Evolutionary conservation across 2,329 filamentous ascomycete genomes (phyloP), one percentile per base, ranked within the genome.

Genomic region (Alternaria gaisen): DNA sequence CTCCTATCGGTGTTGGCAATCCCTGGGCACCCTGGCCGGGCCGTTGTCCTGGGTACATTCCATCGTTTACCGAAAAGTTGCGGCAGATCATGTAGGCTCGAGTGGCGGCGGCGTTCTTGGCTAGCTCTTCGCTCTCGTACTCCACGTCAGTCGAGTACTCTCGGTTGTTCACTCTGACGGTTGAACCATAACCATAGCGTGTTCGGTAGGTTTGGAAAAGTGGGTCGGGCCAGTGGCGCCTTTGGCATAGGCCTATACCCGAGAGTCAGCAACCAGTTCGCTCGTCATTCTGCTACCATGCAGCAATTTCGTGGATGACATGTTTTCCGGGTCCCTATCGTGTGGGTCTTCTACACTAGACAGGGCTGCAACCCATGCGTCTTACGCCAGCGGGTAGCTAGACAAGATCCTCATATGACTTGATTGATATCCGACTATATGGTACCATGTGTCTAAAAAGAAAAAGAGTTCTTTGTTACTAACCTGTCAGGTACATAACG

Each of bases 21-120:
- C 87, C 87, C 77, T 90, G 87, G 43, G 87, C 81, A 78, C 83
- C 68, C 78, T 86, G 76, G 78, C 85, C 78, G 73, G 85, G 82
- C 77, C 85, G 66, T 80, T 88, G 72, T 69, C 85, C 74, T 75
- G 82, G 87, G 66, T 86, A 87, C 93, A 97, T 97, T 77, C 94
- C 94, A 72, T 96, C 93, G 77, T 97, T 97, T 79, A 96, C 92
- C 57, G 93, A 97, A 82, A 97, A 97, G 85, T 97, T 97, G 67
- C 93, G 91, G 84, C 94, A 97, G 69, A 97, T 95, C 88, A 97
- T 94, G 81, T 97, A 98, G 59, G 94, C 94, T 64, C 93, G 91
- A 87, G 96, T 96, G 62, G 94, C 94, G 26, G 94, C 94, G 73
- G 94, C 95, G 80, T 98, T 94, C 76, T 93, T 92, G 47, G 94